phyloP scores from a whole-genome alignment of 768 basidiomycete species.

The Hypsizygus marmoreus region DNA sequence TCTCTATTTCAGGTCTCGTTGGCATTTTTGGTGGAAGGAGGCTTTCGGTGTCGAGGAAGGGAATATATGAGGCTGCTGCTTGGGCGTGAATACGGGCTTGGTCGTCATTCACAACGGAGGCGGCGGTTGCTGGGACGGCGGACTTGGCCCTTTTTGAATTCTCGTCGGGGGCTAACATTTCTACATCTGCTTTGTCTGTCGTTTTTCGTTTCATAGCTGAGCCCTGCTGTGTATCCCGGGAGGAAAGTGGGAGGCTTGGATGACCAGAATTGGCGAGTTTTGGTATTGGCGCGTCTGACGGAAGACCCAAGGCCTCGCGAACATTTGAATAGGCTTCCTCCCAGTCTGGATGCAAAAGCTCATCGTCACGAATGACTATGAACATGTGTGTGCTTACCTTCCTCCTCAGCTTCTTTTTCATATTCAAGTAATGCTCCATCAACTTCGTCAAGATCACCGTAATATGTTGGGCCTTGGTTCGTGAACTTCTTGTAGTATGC shows the following conservation, averaged over 20 bases:
- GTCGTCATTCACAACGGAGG: conserved; percentile 29
- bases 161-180: conserved; percentile 36
- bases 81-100: conserved; percentile 44
- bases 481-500: conserved; percentile 86
- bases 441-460: conserved; percentile 86
- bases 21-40: conserved; percentile 79
- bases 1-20: conserved; percentile 76
- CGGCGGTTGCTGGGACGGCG: conserved; percentile 19
- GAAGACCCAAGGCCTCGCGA: conserved; percentile 53
- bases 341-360: conserved; percentile 52
- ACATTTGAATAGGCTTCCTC: conserved; percentile 59
- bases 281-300: conserved; percentile 53
- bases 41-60: conserved; percentile 73
- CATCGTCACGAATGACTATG: conserved; percentile 1
- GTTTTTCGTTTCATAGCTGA: conserved; percentile 56
- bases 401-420: conserved; percentile 72
- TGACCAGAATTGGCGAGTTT: conserved; percentile 44
- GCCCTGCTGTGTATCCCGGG: conserved; percentile 1
- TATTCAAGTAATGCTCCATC: conserved; percentile 67
- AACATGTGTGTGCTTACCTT: conserved; percentile 48
- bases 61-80: conserved; percentile 68
- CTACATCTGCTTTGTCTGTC: conserved; percentile 42
- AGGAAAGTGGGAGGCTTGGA: not conserved
- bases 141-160: conserved; percentile 34
- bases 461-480: conserved; percentile 86